Evolutionary conservation across 2,329 filamentous ascomycete species (phyloP), one percentile per base, ranked within the genome.

Genomic region (Zymoseptoria pseudotritici): DNA sequence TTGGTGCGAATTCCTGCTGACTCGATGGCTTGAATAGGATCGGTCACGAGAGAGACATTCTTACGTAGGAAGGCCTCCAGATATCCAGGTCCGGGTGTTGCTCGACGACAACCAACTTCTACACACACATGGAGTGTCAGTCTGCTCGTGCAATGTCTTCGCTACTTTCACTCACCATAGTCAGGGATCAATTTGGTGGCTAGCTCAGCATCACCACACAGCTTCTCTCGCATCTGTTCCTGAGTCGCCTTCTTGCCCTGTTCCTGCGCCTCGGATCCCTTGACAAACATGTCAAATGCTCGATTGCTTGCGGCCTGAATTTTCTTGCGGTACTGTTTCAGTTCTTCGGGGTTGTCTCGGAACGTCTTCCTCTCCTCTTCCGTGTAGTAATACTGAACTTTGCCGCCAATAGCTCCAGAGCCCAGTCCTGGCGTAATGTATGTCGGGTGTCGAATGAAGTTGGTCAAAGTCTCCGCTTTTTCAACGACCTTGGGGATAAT

Each of bases 101-200:
- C 75, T 3, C 86, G 80, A 11, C 86, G 80, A 63, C 86, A 89
- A 65, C 85, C 82, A 1, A 85, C 84, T 0, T 84, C 81, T 46
- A n/a, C 36, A n/a, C 13, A n/a, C 36, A 11, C 13, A 46, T 46
- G 2, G 11, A 46, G 13, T 46, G 13, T 46, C 36, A 42, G 36
- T 42, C 11, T 17, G 36, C 11, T 17, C 17, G 9, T 42, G 11
- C 36, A 11, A 42, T 42, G 17, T 42, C 5, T 42, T 42, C 5
- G 36, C 36, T 5, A 42, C 17, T 4, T 17, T 42, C 36, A 46
- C 36, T 46, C 36, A 19, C 29, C 63, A 67, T 86, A 88, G 63
- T 86, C 81, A 0, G 86, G 86, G 3, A 85, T 76, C 2, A 88
- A 76, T 21, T 78, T 75, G 0, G 82, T 74, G 0, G 82, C 71